Conservation (phyloP, 2,329 filamentous ascomycete genomes). For the Calonectria ilicicola region DNA sequence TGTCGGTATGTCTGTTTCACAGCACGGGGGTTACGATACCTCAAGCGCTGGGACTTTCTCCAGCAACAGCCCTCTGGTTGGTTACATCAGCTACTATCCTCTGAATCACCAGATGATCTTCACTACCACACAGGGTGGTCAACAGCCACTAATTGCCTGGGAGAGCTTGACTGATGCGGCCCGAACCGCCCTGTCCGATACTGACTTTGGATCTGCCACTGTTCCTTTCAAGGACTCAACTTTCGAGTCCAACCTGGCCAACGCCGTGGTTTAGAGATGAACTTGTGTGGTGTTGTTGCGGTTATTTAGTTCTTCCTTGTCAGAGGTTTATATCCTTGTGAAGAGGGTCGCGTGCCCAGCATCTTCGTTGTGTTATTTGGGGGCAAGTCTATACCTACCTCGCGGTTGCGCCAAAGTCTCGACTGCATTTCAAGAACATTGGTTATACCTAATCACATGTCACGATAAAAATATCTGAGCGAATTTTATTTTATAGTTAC, state of each 20-base stretch:
- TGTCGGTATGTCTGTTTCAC: constrained; percentile 51
- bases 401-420: neutral
- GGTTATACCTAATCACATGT: neutral
- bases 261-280: constrained; percentile 31
- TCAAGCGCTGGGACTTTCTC: constrained; percentile 39
- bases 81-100: constrained; percentile 47
- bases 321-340: neutral
- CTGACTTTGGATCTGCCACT: constrained; percentile 57
- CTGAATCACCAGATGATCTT: constrained; percentile 53
- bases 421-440: neutral
- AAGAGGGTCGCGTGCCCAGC: neutral
- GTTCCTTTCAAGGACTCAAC: constrained; percentile 54
- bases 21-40: constrained; percentile 50
- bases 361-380: neutral
- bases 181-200: constrained; percentile 50
- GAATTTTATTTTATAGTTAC: neutral
- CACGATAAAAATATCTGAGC: neutral
- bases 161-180: constrained; percentile 53
- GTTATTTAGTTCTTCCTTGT: neutral
- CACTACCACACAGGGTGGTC: constrained; percentile 50
- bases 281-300: neutral
- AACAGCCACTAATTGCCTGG: constrained; percentile 59
- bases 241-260: constrained; percentile 39
- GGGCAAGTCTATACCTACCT: neutral
- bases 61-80: constrained; percentile 45